A percentile compares a stretch with the other conserved stretches of the same genome.
Conservation (phyloP, 192 early-diverging fungal species). For the Linnemannia elongata region DNA sequence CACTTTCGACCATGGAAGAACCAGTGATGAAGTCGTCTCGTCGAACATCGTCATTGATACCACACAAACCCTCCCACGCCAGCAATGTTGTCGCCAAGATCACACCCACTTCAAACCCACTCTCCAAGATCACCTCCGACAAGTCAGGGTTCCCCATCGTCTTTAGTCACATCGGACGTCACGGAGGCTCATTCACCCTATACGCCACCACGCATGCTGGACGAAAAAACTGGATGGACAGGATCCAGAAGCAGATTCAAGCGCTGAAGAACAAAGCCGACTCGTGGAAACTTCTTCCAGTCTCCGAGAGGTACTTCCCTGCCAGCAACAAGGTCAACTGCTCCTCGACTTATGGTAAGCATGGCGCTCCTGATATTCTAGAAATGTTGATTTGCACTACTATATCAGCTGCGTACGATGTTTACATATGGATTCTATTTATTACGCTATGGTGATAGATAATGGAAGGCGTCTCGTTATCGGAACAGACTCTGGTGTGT, state of each 20-base stretch:
- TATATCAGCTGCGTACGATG: background rate
- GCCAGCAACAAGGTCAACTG: slow-evolving; percentile 71
- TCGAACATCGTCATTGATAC: slow-evolving; percentile 54
- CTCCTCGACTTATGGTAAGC: slow-evolving; percentile 63
- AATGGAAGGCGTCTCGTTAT: slow-evolving; percentile 77
- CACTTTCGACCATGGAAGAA: slow-evolving; percentile 70
- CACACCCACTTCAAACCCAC: slow-evolving; percentile 32
- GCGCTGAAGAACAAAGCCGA: slow-evolving; percentile 56
- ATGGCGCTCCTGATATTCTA: background rate
- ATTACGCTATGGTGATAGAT: slow-evolving; percentile 56
- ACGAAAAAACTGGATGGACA: slow-evolving; percentile 86
- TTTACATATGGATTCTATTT: background rate
- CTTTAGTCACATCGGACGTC: slow-evolving; percentile 80
- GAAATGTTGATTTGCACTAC: too few species aligned
- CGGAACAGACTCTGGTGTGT: slow-evolving; percentile 91
- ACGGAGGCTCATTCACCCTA: slow-evolving; percentile 78
- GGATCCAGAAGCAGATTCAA: slow-evolving; percentile 76
- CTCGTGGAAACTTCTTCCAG: slow-evolving; percentile 68
- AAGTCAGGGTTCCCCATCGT: slow-evolving; percentile 81
- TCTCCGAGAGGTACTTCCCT: slow-evolving; percentile 68
- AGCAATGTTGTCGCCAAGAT: slow-evolving; percentile 48
- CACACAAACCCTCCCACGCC: slow-evolving; percentile 35
- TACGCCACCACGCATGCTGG: slow-evolving; percentile 81
- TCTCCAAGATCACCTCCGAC: slow-evolving; percentile 56
- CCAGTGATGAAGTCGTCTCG: slow-evolving; percentile 18